A percentile compares a stretch with the other conserved stretches of the same genome.
Conservation (phyloP, 106 monocot genomes). For the Dioscorea dumetorum region DNA sequence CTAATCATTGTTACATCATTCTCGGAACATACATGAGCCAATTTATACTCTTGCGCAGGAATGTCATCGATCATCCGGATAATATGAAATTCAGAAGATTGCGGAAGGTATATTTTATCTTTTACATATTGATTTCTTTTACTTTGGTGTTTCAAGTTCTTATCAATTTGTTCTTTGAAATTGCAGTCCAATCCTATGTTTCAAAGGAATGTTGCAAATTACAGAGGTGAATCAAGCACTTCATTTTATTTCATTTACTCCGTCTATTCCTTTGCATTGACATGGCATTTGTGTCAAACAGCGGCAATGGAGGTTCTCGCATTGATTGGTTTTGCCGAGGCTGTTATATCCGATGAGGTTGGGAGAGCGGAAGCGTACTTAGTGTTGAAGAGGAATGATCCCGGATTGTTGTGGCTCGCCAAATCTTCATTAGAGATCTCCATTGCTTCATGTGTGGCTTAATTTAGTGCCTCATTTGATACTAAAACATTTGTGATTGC, state of each 20-base stretch:
- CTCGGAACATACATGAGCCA: neutral
- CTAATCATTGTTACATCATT: neutral
- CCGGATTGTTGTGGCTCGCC: constrained; percentile 91
- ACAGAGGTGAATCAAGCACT: constrained; percentile 33
- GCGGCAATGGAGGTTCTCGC: constrained; percentile 90
- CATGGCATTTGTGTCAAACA: constrained; percentile 22
- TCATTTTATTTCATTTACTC: neutral
- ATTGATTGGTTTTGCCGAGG: constrained; percentile 73
- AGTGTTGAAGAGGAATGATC: constrained; percentile 82
- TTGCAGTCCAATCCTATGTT: constrained; percentile 74
- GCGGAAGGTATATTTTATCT: constrained; percentile 45
- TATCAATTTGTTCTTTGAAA: neutral
- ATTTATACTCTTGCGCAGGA: constrained; percentile 30
- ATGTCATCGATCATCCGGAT: constrained; percentile 78
- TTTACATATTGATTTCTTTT: neutral
- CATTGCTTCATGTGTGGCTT: neutral
- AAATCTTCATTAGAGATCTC: constrained; percentile 66
- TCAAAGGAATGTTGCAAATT: constrained; percentile 73
- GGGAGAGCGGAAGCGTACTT: constrained; percentile 62
- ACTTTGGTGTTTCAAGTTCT: neutral
- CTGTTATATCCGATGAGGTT: constrained; percentile 42
- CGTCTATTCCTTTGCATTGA: neutral
- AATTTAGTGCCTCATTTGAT: too few relatives aligned
- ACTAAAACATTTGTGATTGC: too few relatives aligned
- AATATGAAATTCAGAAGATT: constrained; percentile 67